phyloP scores from a whole-genome alignment of 2,329 filamentous ascomycete species.

The Clonostachys solani region DNA sequence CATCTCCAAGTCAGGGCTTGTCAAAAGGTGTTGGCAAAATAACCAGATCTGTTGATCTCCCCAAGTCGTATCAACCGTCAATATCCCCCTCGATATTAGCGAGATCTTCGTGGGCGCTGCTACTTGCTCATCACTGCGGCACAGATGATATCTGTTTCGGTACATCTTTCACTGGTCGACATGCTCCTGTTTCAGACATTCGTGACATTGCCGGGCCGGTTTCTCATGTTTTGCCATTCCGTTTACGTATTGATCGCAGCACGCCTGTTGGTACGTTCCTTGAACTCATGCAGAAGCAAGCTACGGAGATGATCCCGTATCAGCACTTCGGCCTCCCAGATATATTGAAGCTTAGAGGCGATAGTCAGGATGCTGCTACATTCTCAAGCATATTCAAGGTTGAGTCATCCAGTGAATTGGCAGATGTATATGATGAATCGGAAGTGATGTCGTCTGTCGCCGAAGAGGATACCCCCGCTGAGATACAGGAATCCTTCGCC shows the following conservation, averaged over 20 bases:
- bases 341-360: slow-evolving; percentile 4
- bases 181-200: slow-evolving; percentile 8
- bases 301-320: slow-evolving; percentile 4
- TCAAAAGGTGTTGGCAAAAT: not conserved
- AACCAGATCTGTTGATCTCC: slow-evolving; percentile 2
- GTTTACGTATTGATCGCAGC: slow-evolving; percentile 15
- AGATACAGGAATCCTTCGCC: no score
- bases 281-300: not conserved
- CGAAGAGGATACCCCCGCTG: no score
- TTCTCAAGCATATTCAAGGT: slow-evolving; percentile 5
- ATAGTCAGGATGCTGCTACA: slow-evolving; percentile 3
- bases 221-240: slow-evolving; percentile 12
- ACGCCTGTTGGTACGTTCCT: slow-evolving; percentile 30
- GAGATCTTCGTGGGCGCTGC: not conserved
- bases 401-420: no score
- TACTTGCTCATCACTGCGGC: not conserved
- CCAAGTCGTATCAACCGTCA: slow-evolving; percentile 4
- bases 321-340: slow-evolving; percentile 11
- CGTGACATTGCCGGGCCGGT: slow-evolving; percentile 12
- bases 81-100: slow-evolving; percentile 1
- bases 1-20: not conserved
- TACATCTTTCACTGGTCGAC: not conserved
- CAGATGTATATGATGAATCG: no score
- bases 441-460: no score
- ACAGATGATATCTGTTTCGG: not conserved